Percentiles rank a stretch among this genome's conserved stretches.
Evolutionary conservation across 2,329 filamentous ascomycete species (phyloP).

Genomic region (Sporothrix brasiliensis): DNA sequence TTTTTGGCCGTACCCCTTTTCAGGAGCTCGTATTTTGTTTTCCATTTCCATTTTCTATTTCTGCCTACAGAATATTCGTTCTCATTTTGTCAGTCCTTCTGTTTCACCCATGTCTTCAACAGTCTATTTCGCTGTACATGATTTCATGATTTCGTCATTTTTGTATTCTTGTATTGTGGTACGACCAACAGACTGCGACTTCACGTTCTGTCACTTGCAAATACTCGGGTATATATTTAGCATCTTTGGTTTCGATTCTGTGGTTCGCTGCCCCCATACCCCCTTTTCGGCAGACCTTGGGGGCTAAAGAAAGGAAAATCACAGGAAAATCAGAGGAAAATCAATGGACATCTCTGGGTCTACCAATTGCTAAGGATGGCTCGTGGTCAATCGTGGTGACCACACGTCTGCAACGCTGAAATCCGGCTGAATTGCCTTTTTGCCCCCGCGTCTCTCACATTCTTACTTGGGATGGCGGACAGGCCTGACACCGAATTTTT

Average conservation of each 20-base stretch:
- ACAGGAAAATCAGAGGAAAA: too few relatives aligned
- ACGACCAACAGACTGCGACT: background rate
- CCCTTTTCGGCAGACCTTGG: background rate
- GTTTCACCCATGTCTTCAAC: background rate
- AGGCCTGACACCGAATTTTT: background rate
- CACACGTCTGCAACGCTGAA: too few relatives aligned
- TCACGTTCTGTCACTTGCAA: background rate
- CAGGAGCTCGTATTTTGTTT: background rate
- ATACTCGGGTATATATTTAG: background rate
- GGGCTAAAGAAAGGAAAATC: background rate
- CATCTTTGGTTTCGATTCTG: background rate
- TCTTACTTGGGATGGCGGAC: background rate
- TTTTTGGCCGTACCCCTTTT: background rate
- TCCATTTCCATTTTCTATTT: background rate
- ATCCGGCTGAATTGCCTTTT: background rate
- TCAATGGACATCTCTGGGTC: background rate
- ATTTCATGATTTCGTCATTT: background rate
- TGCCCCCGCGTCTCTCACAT: background rate
- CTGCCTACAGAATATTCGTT: background rate
- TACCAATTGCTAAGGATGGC: too few relatives aligned
- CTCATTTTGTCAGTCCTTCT: background rate
- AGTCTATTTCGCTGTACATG: too few relatives aligned
- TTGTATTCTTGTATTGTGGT: too few relatives aligned
- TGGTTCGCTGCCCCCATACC: background rate
- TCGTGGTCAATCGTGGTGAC: background rate